These are phyloP conservation scores for Borovskyia barvae DNA, from an alignment of 208 protist species.

Conservation along the genomic window DNA sequence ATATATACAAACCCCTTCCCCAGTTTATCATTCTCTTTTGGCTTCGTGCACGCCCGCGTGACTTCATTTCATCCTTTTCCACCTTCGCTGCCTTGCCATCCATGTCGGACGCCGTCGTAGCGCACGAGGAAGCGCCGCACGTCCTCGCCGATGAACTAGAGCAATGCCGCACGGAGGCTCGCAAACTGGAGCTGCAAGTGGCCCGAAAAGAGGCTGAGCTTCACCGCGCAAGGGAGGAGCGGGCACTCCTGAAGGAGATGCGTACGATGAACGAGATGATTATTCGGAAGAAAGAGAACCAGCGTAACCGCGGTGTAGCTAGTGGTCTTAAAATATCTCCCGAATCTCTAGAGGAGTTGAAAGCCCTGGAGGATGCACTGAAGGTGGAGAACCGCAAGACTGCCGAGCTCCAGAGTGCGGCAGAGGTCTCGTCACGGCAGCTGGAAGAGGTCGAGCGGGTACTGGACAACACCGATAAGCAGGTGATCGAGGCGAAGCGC, in stretches of 20 bases:
- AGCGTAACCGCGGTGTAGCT: conserved; percentile 12
- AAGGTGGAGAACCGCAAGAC: conserved; percentile 69
- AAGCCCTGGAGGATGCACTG: conserved; percentile 62
- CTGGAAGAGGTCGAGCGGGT: conserved; percentile 64
- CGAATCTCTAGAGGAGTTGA: conserved; percentile 61
- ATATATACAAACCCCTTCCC: no score
- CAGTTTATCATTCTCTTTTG: no score
- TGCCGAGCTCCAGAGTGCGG: conserved; percentile 46
- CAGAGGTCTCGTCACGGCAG: conserved; percentile 39
- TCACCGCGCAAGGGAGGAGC: conserved; percentile 75
- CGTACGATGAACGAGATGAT: conserved; percentile 78
- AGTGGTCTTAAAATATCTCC: conserved; percentile 54
- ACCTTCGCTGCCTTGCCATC: no score
- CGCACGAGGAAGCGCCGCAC: conserved; percentile 36
- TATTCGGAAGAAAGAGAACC: conserved; percentile 52
- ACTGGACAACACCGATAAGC: conserved; percentile 41
- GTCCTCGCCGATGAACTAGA: conserved; percentile 42
- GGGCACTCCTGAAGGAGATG: conserved; percentile 71
- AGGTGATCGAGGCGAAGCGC: conserved; percentile 57
- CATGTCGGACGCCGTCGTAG: conserved; percentile 55
- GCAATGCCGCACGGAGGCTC: conserved; percentile 48
- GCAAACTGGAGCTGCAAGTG: conserved; percentile 64
- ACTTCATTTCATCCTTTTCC: no score
- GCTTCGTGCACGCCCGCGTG: no score
- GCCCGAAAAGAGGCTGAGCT: conserved; percentile 74